A percentile compares a stretch with the other conserved stretches of the same genome.
These are phyloP conservation scores for Komagataea norvegica DNA, from an alignment of 1,139 yeast genomes.

Conservation along the genomic window DNA sequence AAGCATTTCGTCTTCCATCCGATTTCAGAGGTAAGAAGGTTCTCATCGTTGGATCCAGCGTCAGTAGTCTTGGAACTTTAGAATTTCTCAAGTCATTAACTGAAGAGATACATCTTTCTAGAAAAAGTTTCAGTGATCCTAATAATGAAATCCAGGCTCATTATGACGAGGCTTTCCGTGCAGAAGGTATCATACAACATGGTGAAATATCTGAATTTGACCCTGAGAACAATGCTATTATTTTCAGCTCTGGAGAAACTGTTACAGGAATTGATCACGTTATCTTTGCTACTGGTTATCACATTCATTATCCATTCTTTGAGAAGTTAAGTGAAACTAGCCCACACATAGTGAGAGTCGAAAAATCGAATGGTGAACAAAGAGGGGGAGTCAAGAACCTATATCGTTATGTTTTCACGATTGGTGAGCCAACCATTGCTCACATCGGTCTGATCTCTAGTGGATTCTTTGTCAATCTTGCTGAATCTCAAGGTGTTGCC, in stretches of 20 bases:
- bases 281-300: conserved; percentile 17
- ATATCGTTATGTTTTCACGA: conserved; percentile 5
- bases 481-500: conserved; percentile 21
- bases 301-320: conserved; percentile 10
- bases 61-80: conserved; percentile 8
- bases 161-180: conserved; percentile 1
- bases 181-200: not conserved
- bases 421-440: conserved; percentile 10
- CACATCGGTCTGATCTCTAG: conserved; percentile 7
- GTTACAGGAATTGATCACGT: conserved; percentile 7
- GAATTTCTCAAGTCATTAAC: conserved; percentile 6
- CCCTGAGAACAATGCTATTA: not conserved
- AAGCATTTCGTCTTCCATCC: conserved; percentile 3
- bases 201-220: conserved; percentile 1
- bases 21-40: conserved; percentile 6
- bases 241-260: conserved; percentile 3
- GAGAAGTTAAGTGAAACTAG: not conserved
- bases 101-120: conserved; percentile 7
- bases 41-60: conserved; percentile 8
- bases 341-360: not conserved
- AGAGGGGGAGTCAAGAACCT: conserved; percentile 5
- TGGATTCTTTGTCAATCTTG: conserved; percentile 6
- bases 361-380: conserved; percentile 6
- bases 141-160: not conserved
- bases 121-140: conserved; percentile 5